phyloP scores from a whole-genome alignment of 768 basidiomycete genomes.

The Grammothele lineata region DNA sequence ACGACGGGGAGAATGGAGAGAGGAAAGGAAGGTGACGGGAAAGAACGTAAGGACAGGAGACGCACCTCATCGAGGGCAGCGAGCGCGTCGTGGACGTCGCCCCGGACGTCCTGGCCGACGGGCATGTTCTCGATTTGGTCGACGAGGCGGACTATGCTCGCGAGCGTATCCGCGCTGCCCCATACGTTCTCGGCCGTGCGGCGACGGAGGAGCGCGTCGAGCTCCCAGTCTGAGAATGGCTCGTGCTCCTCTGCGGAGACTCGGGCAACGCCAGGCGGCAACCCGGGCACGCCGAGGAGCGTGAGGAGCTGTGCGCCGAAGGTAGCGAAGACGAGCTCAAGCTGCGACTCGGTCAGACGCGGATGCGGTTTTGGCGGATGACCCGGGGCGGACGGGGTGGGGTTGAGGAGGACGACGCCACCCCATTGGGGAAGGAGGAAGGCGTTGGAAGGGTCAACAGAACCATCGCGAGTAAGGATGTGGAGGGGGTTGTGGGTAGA shows the following conservation, averaged over 20 bases:
- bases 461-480: constrained; percentile 52
- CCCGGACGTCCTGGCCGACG: constrained; percentile 71
- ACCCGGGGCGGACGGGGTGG: constrained; percentile 23
- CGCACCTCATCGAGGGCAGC: constrained; percentile 68
- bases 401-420: constrained; percentile 75
- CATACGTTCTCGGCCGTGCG: constrained; percentile 67
- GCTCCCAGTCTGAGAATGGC: constrained; percentile 66
- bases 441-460: constrained; percentile 47
- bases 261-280: constrained; percentile 45
- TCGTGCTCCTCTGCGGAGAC: constrained; percentile 11
- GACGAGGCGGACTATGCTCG: constrained; percentile 81
- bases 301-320: constrained; percentile 71
- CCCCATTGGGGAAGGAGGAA: constrained; percentile 96
- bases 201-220: constrained; percentile 70
- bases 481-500: constrained; percentile 60
- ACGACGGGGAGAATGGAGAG: too few relatives aligned
- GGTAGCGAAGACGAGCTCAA: constrained; percentile 51
- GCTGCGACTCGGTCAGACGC: constrained; percentile 38
- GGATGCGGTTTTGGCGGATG: constrained; percentile 10
- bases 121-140: constrained; percentile 91
- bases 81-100: constrained; percentile 68
- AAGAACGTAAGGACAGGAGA: constrained; percentile 1
- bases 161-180: constrained; percentile 68
- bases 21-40: too few relatives aligned
- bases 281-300: constrained; percentile 74